These are phyloP conservation scores for Suhomyces pyralidae DNA, from an alignment of 805 yeast species.

Conservation along the genomic window DNA sequence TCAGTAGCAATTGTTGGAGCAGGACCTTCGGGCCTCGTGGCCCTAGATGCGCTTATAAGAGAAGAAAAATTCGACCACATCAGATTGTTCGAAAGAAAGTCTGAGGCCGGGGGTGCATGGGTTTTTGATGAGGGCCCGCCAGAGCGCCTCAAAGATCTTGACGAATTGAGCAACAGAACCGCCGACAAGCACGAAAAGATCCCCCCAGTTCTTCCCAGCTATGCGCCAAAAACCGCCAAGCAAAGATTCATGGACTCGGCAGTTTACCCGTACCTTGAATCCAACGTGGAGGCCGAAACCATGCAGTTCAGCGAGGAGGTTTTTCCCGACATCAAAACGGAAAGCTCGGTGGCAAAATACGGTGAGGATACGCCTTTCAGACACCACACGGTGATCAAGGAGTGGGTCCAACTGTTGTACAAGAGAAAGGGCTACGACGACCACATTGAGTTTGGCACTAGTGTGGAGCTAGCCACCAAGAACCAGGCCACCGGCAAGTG, in stretches of 20 bases:
- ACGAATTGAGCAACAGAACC: slow-evolving; percentile 7
- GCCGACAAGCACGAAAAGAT: slow-evolving; percentile 12
- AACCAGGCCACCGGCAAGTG: slow-evolving; percentile 14
- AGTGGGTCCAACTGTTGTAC: slow-evolving; percentile 18
- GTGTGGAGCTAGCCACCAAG: slow-evolving; percentile 27
- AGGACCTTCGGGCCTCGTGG: slow-evolving; percentile 23
- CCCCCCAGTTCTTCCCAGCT: slow-evolving; percentile 15
- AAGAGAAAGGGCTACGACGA: slow-evolving; percentile 20
- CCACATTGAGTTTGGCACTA: slow-evolving; percentile 18
- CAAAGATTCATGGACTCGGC: slow-evolving; percentile 26
- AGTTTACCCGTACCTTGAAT: slow-evolving; percentile 19
- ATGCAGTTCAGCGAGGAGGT: slow-evolving; percentile 24
- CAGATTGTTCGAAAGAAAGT: slow-evolving; percentile 18
- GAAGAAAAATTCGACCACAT: slow-evolving; percentile 14
- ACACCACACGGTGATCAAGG: slow-evolving; percentile 15
- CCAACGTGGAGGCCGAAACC: slow-evolving; percentile 20
- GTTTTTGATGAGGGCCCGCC: slow-evolving; percentile 18
- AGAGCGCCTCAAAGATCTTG: slow-evolving; percentile 14
- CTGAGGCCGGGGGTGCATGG: slow-evolving; percentile 21
- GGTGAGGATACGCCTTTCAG: slow-evolving; percentile 20
- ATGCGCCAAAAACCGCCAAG: slow-evolving; percentile 14
- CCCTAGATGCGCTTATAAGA: slow-evolving; percentile 17
- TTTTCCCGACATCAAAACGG: slow-evolving; percentile 14
- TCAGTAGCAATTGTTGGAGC: slow-evolving; percentile 24
- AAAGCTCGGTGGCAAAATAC: slow-evolving; percentile 12